A percentile compares a stretch with the other conserved stretches of the same genome.
Evolutionary conservation across 163 green algal species (phyloP).

Genomic region (Chloroidium sp.): DNA sequence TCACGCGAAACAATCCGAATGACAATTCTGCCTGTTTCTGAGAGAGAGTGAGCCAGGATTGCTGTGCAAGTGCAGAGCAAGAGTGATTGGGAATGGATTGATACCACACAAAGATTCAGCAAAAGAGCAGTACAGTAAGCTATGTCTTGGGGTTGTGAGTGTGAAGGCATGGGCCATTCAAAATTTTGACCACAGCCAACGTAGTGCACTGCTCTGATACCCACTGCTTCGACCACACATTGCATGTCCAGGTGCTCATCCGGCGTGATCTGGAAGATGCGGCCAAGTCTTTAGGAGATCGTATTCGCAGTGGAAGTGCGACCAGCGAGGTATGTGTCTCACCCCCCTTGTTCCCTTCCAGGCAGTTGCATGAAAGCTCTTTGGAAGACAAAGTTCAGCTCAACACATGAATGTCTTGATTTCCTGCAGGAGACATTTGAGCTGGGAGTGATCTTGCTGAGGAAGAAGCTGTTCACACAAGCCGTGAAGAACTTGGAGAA

Average conservation of each 20-base stretch:
- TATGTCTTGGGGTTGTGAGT: no score
- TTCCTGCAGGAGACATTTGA: slow-evolving; percentile 88
- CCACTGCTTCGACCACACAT: background rate
- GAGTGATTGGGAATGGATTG: no score
- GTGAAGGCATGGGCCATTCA: no score
- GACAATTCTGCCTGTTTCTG: no score
- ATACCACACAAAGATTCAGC: no score
- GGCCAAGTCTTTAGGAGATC: slow-evolving; percentile 88
- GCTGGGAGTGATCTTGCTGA: slow-evolving; percentile 89
- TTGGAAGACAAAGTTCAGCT: background rate
- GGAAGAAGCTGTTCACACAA: slow-evolving; percentile 95
- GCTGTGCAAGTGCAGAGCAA: no score
- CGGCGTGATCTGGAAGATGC: slow-evolving; percentile 89
- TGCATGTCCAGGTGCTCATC: slow-evolving; percentile 67
- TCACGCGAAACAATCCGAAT: no score
- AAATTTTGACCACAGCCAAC: no score
- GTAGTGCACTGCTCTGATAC: no score
- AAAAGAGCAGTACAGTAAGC: no score
- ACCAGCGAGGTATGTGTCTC: slow-evolving; percentile 55
- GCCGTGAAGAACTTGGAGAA: slow-evolving; percentile 89
- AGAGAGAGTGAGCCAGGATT: no score
- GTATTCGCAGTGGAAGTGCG: slow-evolving; percentile 63
- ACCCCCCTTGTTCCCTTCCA: background rate
- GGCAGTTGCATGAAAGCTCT: background rate
- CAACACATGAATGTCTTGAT: background rate